A percentile compares a stretch with the other conserved stretches of the same genome.
Conservation (phyloP, 345 rosid species). For the Firmiana major region DNA sequence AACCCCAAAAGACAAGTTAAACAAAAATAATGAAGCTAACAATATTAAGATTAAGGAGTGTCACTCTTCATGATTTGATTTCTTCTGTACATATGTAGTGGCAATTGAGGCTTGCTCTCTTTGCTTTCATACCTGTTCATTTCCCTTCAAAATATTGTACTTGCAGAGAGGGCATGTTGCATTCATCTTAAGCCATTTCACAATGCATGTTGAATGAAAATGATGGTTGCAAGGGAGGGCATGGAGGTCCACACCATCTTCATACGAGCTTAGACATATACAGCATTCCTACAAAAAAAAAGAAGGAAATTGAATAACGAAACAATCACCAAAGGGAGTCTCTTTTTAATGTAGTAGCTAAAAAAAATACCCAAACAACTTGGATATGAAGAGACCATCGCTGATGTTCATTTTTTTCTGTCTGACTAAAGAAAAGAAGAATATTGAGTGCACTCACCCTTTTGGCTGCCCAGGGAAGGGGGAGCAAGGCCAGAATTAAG, state of each 20-base stretch:
- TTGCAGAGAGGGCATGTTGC: constrained; percentile 99
- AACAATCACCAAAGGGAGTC: background rate
- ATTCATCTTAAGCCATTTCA: constrained; percentile 98
- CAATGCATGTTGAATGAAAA: constrained; percentile 79
- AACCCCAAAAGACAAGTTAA: background rate
- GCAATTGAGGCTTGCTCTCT: background rate
- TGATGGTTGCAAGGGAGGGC: constrained; percentile 96
- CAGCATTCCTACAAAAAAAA: constrained; percentile 71
- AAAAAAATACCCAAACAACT: background rate
- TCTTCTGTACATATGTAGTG: constrained; percentile 19
- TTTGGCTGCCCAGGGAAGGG: background rate
- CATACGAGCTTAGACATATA: constrained; percentile 80
- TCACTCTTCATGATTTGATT: constrained; percentile 7
- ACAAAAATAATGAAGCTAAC: background rate
- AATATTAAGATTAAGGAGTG: background rate
- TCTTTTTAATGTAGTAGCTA: background rate
- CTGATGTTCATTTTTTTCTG: too few relatives aligned
- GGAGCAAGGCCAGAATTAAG: background rate
- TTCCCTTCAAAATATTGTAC: constrained; percentile 87
- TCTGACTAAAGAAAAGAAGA: too few relatives aligned
- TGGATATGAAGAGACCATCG: too few relatives aligned
- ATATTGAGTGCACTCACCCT: background rate
- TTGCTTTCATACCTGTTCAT: constrained; percentile 46
- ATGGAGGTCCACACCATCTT: constrained; percentile 78
- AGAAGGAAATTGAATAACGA: background rate